phyloP scores from a whole-genome alignment of 768 basidiomycete species.

The Panus rudis region DNA sequence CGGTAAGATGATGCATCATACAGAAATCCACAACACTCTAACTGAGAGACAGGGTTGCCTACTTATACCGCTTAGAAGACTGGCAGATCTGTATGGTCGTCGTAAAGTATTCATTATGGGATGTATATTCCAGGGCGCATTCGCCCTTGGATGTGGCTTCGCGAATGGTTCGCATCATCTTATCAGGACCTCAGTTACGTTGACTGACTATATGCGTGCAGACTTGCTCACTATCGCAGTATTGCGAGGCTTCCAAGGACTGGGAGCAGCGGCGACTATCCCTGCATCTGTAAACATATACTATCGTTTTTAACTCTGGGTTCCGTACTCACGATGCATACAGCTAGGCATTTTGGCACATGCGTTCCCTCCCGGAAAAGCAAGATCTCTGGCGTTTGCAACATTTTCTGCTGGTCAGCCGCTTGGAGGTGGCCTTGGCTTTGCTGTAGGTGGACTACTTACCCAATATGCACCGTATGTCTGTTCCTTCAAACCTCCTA shows the following conservation, averaged over 20 bases:
- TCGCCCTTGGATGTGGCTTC: conserved; percentile 61
- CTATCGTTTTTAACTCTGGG: no score
- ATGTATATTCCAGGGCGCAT: conserved; percentile 41
- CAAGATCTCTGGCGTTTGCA: conserved; percentile 72
- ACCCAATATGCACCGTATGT: conserved; percentile 42
- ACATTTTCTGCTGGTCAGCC: conserved; percentile 82
- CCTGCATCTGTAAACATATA: conserved; percentile 56
- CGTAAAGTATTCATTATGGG: conserved; percentile 61
- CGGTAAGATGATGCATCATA: conserved; percentile 29
- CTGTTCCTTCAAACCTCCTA: no score
- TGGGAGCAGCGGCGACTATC: conserved; percentile 70
- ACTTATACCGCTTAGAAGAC: conserved; percentile 63
- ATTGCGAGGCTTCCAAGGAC: conserved; percentile 69
- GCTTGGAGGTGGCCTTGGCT: conserved; percentile 66
- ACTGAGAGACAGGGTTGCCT: conserved; percentile 53
- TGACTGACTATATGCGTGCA: conserved; percentile 15
- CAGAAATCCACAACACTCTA: not conserved
- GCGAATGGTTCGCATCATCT: conserved; percentile 34
- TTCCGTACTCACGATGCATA: not conserved
- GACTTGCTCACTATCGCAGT: conserved; percentile 57
- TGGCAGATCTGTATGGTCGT: conserved; percentile 74
- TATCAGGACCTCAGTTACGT: not conserved
- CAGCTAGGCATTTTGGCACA: conserved; percentile 79
- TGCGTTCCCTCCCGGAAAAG: conserved; percentile 58
- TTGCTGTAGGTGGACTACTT: conserved; percentile 61